These are phyloP conservation scores for Choiromyces venosus DNA, from an alignment of 495 filamentous ascomycete species.

Conservation along the genomic window DNA sequence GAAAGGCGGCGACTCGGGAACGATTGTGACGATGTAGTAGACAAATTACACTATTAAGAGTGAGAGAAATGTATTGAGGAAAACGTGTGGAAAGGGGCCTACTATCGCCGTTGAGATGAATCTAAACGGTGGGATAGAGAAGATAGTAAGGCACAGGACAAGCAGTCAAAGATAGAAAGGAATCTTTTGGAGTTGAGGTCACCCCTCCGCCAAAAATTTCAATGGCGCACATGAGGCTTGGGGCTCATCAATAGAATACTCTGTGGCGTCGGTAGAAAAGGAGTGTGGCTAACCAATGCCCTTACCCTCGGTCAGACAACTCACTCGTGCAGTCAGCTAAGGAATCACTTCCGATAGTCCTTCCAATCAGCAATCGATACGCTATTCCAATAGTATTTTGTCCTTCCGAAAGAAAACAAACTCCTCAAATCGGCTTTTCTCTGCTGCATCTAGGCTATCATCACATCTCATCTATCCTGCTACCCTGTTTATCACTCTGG, in stretches of 20 bases:
- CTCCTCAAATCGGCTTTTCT: neutral
- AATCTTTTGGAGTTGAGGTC: slow-evolving; percentile 32
- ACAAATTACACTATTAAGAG: neutral
- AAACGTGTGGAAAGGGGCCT: slow-evolving; percentile 4
- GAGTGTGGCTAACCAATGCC: neutral
- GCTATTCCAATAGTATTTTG: neutral
- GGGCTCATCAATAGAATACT: slow-evolving; percentile 10
- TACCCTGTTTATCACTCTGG: too few relatives aligned
- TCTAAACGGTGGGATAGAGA: neutral
- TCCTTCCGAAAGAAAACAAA: neutral
- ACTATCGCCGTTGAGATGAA: slow-evolving; percentile 12
- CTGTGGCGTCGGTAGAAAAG: neutral
- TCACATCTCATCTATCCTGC: too few relatives aligned
- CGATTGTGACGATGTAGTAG: slow-evolving; percentile 1
- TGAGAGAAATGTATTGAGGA: neutral
- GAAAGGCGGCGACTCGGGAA: slow-evolving; percentile 14
- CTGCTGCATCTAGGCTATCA: neutral
- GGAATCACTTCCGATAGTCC: neutral
- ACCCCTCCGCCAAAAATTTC: slow-evolving; percentile 33
- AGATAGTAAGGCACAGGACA: slow-evolving; percentile 19
- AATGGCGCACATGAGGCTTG: slow-evolving; percentile 25
- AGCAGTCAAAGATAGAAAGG: slow-evolving; percentile 20
- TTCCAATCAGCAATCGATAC: neutral
- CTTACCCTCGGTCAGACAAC: slow-evolving; percentile 17
- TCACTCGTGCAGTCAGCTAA: neutral